Evolutionary conservation across 306 rosid genomes (phyloP).

Genomic region (Rosa persica): DNA sequence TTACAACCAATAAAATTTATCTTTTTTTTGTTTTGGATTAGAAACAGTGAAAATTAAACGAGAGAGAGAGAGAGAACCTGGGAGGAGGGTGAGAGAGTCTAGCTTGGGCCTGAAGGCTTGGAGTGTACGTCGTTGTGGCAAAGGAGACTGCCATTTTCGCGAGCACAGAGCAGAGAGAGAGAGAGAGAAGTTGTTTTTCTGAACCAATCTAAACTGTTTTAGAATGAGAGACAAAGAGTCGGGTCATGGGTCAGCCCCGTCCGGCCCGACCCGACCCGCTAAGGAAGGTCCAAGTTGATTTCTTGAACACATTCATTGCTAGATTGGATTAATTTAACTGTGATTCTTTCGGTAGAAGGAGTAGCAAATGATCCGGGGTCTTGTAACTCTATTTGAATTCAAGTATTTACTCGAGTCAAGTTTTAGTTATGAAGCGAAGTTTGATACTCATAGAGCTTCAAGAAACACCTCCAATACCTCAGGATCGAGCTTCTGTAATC

Average conservation of each 20-base stretch:
- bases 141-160: conserved; percentile 61
- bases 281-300: neutral
- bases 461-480: neutral
- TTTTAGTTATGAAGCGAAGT: too few relatives aligned
- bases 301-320: conserved; percentile 7
- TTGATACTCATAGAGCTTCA: too few relatives aligned
- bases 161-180: neutral
- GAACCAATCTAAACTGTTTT: conserved; percentile 7
- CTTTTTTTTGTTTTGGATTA: neutral
- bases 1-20: conserved; percentile 1
- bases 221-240: neutral
- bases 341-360: neutral
- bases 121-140: conserved; percentile 41
- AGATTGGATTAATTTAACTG: too few relatives aligned
- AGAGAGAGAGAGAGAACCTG: conserved; percentile 44
- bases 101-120: conserved; percentile 40
- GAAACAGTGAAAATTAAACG: neutral
- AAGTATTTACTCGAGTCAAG: too few relatives aligned
- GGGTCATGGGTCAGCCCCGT: neutral
- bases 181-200: neutral
- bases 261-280: neutral
- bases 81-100: conserved; percentile 41
- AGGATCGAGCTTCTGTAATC: too few relatives aligned
- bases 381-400: too few relatives aligned
- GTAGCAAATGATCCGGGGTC: too few relatives aligned